These are phyloP conservation scores for Bolboschoenoplectus hybrid DNA, from an alignment of 202 grass and related monocot species.

Conservation along the genomic window DNA sequence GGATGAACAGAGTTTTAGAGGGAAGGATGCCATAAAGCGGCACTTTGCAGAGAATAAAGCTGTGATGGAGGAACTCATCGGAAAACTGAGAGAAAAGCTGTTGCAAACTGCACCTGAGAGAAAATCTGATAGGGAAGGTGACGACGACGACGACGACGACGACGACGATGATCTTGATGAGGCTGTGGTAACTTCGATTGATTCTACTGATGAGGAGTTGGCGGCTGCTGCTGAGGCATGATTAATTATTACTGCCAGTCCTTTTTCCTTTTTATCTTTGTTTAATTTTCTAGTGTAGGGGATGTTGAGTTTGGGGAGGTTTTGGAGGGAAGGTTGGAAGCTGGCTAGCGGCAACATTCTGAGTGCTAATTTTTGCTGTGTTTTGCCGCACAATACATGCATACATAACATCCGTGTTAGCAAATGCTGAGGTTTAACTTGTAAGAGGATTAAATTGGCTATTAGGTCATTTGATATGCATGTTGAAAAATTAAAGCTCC, in stretches of 20 bases:
- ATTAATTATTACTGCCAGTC: conserved; percentile 9
- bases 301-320: not conserved
- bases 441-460: conserved; percentile 19
- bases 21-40: conserved; percentile 64
- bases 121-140: conserved; percentile 43
- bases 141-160: not conserved
- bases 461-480: conserved; percentile 21
- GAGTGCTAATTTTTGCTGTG: conserved; percentile 18
- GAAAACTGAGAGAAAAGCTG: conserved; percentile 53
- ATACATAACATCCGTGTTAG: not conserved
- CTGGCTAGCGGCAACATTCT: conserved; percentile 2
- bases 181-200: conserved; percentile 38
- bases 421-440: not conserved
- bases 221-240: conserved; percentile 53
- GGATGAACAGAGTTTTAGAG: conserved; percentile 52
- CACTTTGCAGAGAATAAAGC: conserved; percentile 57
- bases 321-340: not conserved
- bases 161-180: conserved; percentile 50
- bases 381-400: conserved; percentile 4
- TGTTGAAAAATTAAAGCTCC: not conserved
- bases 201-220: conserved; percentile 59
- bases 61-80: conserved; percentile 56
- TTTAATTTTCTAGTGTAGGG: conserved; percentile 26
- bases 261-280: not conserved
- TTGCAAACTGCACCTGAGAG: conserved; percentile 44